Evolutionary conservation across 1,284 basidiomycete genomes (phyloP).

Genomic region (Microbotryum lychnidis-dioicae): DNA sequence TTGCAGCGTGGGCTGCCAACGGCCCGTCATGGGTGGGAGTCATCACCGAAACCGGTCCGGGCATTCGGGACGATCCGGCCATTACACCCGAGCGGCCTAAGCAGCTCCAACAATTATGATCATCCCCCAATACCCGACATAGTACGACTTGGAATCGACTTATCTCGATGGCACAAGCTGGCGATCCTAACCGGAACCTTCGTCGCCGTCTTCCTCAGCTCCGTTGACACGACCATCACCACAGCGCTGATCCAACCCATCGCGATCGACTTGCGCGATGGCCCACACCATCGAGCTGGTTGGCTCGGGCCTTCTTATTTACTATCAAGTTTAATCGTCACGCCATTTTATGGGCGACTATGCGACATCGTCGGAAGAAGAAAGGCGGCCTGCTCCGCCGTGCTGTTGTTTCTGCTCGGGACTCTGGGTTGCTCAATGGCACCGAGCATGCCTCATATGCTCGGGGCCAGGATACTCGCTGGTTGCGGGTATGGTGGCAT

Average conservation of each 20-base stretch:
- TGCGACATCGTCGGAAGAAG: constrained; percentile 69
- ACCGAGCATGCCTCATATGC: constrained; percentile 54
- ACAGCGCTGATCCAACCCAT: constrained; percentile 6
- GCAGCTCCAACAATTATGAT: no score
- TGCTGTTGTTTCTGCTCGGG: constrained; percentile 59
- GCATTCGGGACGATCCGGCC: no score
- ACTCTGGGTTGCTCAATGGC: constrained; percentile 66
- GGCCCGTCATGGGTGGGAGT: no score
- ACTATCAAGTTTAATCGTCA: constrained; percentile 68
- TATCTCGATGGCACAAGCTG: no score
- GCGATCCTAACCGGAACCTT: no score
- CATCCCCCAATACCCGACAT: no score
- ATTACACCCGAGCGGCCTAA: no score
- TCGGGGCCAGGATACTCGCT: constrained; percentile 10
- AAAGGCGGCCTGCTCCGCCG: constrained; percentile 60
- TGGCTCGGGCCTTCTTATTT: constrained; percentile 45
- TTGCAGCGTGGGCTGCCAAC: no score
- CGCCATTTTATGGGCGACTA: constrained; percentile 67
- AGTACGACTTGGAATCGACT: no score
- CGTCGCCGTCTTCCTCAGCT: no score
- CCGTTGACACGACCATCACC: no score
- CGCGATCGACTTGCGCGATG: constrained; percentile 7
- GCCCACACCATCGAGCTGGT: constrained; percentile 1
- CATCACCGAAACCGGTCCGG: no score
- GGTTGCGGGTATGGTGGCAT: constrained; percentile 42